phyloP scores from a whole-genome alignment of 768 basidiomycete genomes.

The Kwoniella newhampshirensis region DNA sequence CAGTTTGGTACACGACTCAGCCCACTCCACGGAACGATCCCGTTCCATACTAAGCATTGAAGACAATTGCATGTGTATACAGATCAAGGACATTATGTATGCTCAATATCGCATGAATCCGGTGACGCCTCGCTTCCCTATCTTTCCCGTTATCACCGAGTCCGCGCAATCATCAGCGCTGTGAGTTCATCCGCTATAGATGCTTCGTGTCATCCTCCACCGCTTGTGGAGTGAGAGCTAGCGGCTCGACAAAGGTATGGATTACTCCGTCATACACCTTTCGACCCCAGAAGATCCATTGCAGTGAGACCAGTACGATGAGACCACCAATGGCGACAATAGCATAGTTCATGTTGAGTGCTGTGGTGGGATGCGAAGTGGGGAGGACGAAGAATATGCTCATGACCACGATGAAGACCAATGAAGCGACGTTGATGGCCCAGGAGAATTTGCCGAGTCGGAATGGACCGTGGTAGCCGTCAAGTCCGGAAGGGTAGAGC shows the following conservation, averaged over 20 bases:
- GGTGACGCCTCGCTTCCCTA: no score
- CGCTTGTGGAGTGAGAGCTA: neutral
- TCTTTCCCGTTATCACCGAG: no score
- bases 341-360: slow-evolving; percentile 4
- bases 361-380: neutral
- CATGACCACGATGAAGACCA: slow-evolving; percentile 1
- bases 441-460: slow-evolving; percentile 2
- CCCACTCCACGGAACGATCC: no score
- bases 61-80: no score
- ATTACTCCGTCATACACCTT: neutral
- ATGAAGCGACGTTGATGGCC: slow-evolving; percentile 1
- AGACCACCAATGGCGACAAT: slow-evolving; percentile 1
- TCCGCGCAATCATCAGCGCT: no score
- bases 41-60: no score
- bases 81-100: no score
- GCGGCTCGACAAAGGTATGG: neutral
- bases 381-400: slow-evolving; percentile 1
- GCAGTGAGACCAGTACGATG: neutral
- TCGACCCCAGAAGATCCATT: neutral
- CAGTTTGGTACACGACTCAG: no score
- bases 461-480: neutral
- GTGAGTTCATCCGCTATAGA: no score
- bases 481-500: neutral
- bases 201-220: neutral
- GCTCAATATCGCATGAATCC: no score